These are phyloP conservation scores for Teunomyces cretensis DNA, from an alignment of 805 yeast genomes.

Conservation along the genomic window DNA sequence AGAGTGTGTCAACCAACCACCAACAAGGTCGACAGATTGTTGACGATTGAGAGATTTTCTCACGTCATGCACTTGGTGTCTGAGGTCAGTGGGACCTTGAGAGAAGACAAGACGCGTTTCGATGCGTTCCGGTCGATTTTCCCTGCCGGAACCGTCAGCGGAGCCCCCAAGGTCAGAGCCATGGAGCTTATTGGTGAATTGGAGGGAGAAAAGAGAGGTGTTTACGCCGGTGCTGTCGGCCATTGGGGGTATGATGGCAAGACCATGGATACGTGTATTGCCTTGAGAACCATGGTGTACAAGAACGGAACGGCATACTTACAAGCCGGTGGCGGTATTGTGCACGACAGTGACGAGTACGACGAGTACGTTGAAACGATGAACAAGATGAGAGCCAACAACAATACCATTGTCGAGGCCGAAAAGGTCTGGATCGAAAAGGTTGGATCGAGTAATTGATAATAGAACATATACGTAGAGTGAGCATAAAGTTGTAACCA, in stretches of 20 bases:
- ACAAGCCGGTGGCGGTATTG: slow-evolving; percentile 99
- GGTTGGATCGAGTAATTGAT: slow-evolving; percentile 16
- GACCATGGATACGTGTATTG: slow-evolving; percentile 97
- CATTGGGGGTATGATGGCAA: slow-evolving; percentile 96
- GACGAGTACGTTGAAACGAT: slow-evolving; percentile 96
- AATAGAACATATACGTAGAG: not conserved
- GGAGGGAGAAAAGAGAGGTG: slow-evolving; percentile 91
- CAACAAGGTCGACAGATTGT: slow-evolving; percentile 82
- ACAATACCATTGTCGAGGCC: slow-evolving; percentile 87
- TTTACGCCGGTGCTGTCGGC: slow-evolving; percentile 98
- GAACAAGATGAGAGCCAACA: slow-evolving; percentile 96
- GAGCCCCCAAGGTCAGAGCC: slow-evolving; percentile 97
- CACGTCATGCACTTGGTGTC: slow-evolving; percentile 97
- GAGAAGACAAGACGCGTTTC: slow-evolving; percentile 82
- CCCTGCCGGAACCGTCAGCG: slow-evolving; percentile 99
- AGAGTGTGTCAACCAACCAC: slow-evolving; percentile 87
- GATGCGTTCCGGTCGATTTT: slow-evolving; percentile 97
- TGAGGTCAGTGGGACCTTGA: slow-evolving; percentile 87
- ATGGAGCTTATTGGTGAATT: slow-evolving; percentile 92
- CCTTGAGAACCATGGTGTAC: slow-evolving; percentile 93
- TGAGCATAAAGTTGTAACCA: no score
- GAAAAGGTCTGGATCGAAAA: slow-evolving; percentile 71
- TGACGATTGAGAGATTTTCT: slow-evolving; percentile 89
- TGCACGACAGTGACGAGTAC: slow-evolving; percentile 88
- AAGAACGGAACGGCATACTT: slow-evolving; percentile 88